phyloP scores from a whole-genome alignment of 2,329 filamentous ascomycete species.

The Colletotrichum sp. region DNA sequence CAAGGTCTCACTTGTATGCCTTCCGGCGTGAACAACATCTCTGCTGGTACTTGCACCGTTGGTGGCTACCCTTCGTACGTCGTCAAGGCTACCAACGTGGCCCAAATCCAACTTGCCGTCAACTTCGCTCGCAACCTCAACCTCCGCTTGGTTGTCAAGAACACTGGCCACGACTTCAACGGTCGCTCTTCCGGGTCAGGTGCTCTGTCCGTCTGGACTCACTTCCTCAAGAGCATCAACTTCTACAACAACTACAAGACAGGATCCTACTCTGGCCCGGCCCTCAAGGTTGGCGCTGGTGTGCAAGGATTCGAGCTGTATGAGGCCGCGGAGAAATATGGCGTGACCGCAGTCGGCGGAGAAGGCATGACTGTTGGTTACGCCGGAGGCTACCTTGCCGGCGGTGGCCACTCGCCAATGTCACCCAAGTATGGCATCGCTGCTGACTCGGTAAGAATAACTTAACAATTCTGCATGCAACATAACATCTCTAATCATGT shows the following conservation, averaged over 20 bases:
- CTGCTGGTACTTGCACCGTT: neutral
- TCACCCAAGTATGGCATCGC: slow-evolving; percentile 58
- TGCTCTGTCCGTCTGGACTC: slow-evolving; percentile 40
- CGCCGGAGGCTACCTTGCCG: slow-evolving; percentile 63
- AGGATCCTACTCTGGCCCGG: slow-evolving; percentile 52
- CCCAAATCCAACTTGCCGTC: slow-evolving; percentile 49
- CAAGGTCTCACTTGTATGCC: slow-evolving; percentile 11
- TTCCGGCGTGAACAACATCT: neutral
- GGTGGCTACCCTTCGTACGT: neutral
- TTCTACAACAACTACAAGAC: slow-evolving; percentile 41
- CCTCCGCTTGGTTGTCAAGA: slow-evolving; percentile 54
- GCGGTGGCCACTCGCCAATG: slow-evolving; percentile 62
- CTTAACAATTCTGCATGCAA: neutral
- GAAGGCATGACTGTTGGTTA: slow-evolving; percentile 61
- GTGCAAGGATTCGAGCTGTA: slow-evolving; percentile 56
- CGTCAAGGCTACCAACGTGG: neutral
- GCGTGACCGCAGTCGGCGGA: slow-evolving; percentile 57
- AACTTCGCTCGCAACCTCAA: slow-evolving; percentile 31
- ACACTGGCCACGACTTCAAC: slow-evolving; percentile 40
- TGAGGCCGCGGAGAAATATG: slow-evolving; percentile 47
- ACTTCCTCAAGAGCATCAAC: slow-evolving; percentile 42
- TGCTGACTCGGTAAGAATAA: slow-evolving; percentile 44
- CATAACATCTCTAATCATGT: neutral
- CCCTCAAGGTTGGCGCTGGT: slow-evolving; percentile 58
- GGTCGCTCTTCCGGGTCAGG: slow-evolving; percentile 40